These are phyloP conservation scores for Penicillium italicum DNA, from an alignment of 2,329 filamentous ascomycete genomes.

Conservation along the genomic window DNA sequence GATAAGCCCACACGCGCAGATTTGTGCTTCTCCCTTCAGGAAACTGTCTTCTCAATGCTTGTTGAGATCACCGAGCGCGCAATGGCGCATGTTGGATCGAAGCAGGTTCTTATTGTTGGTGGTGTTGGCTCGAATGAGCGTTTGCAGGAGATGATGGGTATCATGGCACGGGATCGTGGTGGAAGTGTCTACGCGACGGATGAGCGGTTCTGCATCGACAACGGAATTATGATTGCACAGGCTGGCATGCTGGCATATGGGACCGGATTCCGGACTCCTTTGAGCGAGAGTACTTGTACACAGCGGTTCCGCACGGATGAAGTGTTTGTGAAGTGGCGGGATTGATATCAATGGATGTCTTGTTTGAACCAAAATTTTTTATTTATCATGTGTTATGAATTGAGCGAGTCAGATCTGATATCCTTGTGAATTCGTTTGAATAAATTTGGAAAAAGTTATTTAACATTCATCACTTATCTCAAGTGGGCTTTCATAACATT, in stretches of 20 bases:
- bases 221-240: constrained; percentile 99
- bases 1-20: constrained; percentile 67
- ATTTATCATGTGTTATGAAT: constrained; percentile 23
- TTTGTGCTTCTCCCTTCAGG: constrained; percentile 90
- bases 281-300: constrained; percentile 81
- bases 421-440: not conserved
- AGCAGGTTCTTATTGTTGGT: constrained; percentile 89
- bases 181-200: constrained; percentile 93
- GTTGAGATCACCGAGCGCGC: constrained; percentile 98
- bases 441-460: not conserved
- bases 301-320: constrained; percentile 81
- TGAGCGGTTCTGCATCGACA: constrained; percentile 97
- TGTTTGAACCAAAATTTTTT: not conserved
- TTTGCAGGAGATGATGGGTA: constrained; percentile 96
- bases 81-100: constrained; percentile 93
- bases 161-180: constrained; percentile 84
- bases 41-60: constrained; percentile 94
- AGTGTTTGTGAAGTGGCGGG: constrained; percentile 73
- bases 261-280: constrained; percentile 70
- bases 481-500: not conserved
- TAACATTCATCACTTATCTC: not conserved
- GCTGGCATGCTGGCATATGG: constrained; percentile 82
- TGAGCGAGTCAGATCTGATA: constrained; percentile 2
- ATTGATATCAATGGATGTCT: constrained; percentile 37
- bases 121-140: constrained; percentile 94